Evolutionary conservation across 2,329 filamentous ascomycete species (phyloP).

Genomic region (Botryotinia convoluta): DNA sequence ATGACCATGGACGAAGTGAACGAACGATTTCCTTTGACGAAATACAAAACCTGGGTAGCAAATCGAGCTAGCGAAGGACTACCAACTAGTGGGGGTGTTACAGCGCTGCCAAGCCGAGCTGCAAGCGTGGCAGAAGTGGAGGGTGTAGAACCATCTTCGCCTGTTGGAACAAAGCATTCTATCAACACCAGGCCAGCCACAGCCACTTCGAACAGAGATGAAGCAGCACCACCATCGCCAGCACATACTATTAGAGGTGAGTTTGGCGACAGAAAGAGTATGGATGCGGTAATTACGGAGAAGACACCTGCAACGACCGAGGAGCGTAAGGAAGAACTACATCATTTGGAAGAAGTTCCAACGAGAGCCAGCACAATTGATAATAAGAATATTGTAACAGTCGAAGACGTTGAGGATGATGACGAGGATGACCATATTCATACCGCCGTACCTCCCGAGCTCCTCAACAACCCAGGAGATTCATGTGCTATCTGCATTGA

Average conservation of each 20-base stretch:
- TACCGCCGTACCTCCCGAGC: slow-evolving; percentile 75
- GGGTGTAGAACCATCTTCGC: slow-evolving; percentile 47
- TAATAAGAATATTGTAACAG: slow-evolving; percentile 39
- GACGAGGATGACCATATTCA: slow-evolving; percentile 78
- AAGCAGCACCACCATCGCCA: slow-evolving; percentile 22
- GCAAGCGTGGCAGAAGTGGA: slow-evolving; percentile 69
- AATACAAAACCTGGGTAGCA: slow-evolving; percentile 94
- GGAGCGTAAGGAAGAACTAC: slow-evolving; percentile 32
- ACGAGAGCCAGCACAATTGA: slow-evolving; percentile 38
- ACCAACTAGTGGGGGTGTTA: slow-evolving; percentile 79
- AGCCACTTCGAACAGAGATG: slow-evolving; percentile 26
- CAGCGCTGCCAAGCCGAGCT: slow-evolving; percentile 68
- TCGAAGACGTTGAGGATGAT: slow-evolving; percentile 59
- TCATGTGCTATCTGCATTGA: slow-evolving; percentile 97
- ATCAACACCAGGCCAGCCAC: slow-evolving; percentile 28
- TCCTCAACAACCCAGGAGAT: slow-evolving; percentile 79
- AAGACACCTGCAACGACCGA: slow-evolving; percentile 23
- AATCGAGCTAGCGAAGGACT: slow-evolving; percentile 79
- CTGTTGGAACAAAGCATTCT: slow-evolving; percentile 40
- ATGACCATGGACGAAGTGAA: slow-evolving; percentile 99
- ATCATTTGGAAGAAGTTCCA: slow-evolving; percentile 33
- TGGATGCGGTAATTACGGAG: slow-evolving; percentile 26
- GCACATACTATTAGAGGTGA: slow-evolving; percentile 20
- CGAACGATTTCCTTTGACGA: slow-evolving; percentile 89
- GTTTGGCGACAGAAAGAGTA: slow-evolving; percentile 24